Base-by-base conservation (phyloP, 1,139 yeast species). In the Nakaseomyces delphensis region DNA sequence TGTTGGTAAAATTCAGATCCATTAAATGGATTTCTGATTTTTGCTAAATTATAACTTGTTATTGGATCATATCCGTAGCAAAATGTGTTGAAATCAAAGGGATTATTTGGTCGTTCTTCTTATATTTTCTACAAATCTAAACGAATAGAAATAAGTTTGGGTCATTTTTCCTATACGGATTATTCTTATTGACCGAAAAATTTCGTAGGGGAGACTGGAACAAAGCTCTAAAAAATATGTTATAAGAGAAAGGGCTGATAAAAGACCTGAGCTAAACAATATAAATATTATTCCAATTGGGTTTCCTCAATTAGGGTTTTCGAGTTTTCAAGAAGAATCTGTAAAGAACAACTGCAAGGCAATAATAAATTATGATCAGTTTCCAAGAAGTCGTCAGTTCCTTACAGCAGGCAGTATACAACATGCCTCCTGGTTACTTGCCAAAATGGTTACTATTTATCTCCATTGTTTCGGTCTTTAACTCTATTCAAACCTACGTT, bases 381-480 rank as follows among this genome's bases (percentile, higher is more conserved):
- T 49, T 53, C 38, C 55, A 52, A 42, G 52, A 55, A 29, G 54
- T 58, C 21, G 42, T 55, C 23, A 43, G 48, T 27, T 49, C 39
- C 33, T 48, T 56, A 9, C 55, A 56, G 39, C 42, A 45, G 18
- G 47, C 54, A 29, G 42, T 58, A 36, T 45, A 48, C 7, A 36
- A 47, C 11, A 46, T 59, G 52, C 61, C 64, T 25, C 54, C 57
- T n/a, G 64, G 64, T 9, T 58, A 69, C 40, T 64, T 81, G 41
- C 86, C 87, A 38, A 77, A 77, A 61, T 81, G 87, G 87, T 68
- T 80, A 44, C 64, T 80, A 24, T 76, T 81, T 50, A 84, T 87
- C 56, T 84, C 96, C 0, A 80, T 82, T 3, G 96, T 91, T 13
- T 86, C 96, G 1, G 69, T 85, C 25, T 87, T 91, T 73, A 91